Percentiles rank a stretch among this genome's conserved stretches.
These are phyloP conservation scores for Agrocybe praecox DNA, from an alignment of 768 basidiomycete genomes.

Conservation along the genomic window DNA sequence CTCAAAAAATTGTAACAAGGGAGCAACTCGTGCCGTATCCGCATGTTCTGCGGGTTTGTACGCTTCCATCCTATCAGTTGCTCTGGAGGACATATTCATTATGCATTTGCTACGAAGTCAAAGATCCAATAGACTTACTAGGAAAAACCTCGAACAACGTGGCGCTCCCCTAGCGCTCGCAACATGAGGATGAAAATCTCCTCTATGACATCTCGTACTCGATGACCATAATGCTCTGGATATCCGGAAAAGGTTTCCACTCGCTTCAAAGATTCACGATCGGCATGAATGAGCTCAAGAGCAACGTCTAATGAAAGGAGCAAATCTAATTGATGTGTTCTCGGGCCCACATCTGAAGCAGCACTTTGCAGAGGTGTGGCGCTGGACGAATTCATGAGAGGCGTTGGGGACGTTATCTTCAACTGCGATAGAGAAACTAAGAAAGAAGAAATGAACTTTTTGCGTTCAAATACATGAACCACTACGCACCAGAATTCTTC, in stretches of 20 bases:
- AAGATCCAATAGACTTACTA: slow-evolving; percentile 46
- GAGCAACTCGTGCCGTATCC: slow-evolving; percentile 83
- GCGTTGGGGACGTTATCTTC: slow-evolving; percentile 17
- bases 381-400: slow-evolving; percentile 10
- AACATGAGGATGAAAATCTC: slow-evolving; percentile 90
- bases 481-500: slow-evolving; percentile 12
- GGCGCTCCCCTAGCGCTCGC: slow-evolving; percentile 73
- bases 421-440: slow-evolving; percentile 10
- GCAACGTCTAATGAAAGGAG: slow-evolving; percentile 91
- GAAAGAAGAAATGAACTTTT: background rate
- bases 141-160: slow-evolving; percentile 80
- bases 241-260: slow-evolving; percentile 90
- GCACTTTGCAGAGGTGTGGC: background rate
- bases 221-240: slow-evolving; percentile 83
- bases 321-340: slow-evolving; percentile 65
- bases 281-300: slow-evolving; percentile 89
- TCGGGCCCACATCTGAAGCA: background rate
- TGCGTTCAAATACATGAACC: too few species aligned
- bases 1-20: slow-evolving; percentile 95
- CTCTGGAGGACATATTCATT: slow-evolving; percentile 44
- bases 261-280: slow-evolving; percentile 89
- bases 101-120: background rate
- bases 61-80: slow-evolving; percentile 85
- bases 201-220: slow-evolving; percentile 91
- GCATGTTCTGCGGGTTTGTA: slow-evolving; percentile 90